Evolutionary conservation across 1,139 yeast genomes (phyloP).

Genomic region (Torulaspora globosa): DNA sequence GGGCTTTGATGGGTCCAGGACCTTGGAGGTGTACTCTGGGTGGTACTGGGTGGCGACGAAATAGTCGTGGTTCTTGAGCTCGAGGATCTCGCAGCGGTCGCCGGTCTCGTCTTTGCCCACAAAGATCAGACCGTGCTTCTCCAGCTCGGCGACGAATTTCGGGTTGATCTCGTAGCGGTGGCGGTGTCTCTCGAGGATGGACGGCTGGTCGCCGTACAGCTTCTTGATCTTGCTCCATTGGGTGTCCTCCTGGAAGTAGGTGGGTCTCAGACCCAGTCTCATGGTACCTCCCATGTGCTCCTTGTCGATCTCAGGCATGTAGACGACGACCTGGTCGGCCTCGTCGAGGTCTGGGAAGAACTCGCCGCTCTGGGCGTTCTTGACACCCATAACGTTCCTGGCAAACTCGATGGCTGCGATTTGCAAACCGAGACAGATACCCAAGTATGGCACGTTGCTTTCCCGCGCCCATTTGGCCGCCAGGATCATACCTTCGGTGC

Average conservation of each 20-base stretch:
- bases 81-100: slow-evolving; percentile 91
- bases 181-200: slow-evolving; percentile 92
- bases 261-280: slow-evolving; percentile 94
- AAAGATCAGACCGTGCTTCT: slow-evolving; percentile 73
- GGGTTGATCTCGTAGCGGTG: slow-evolving; percentile 98
- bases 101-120: slow-evolving; percentile 91
- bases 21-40: slow-evolving; percentile 95
- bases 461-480: slow-evolving; percentile 98
- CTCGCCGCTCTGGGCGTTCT: slow-evolving; percentile 78
- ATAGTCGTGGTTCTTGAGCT: slow-evolving; percentile 75
- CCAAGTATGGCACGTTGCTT: slow-evolving; percentile 87
- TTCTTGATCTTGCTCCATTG: slow-evolving; percentile 71
- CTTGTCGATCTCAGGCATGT: slow-evolving; percentile 98
- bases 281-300: slow-evolving; percentile 96
- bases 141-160: slow-evolving; percentile 62
- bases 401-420: slow-evolving; percentile 93
- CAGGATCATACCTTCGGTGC: slow-evolving; percentile 96
- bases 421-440: slow-evolving; percentile 97
- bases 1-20: slow-evolving; percentile 93
- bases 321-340: slow-evolving; percentile 75
- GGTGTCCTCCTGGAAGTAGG: slow-evolving; percentile 67
- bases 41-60: slow-evolving; percentile 96
- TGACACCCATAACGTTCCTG: slow-evolving; percentile 69
- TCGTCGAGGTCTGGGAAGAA: slow-evolving; percentile 58
- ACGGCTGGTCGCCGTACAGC: slow-evolving; percentile 68